These are phyloP conservation scores for Coleophoma cylindrospora DNA, from an alignment of 2,329 filamentous ascomycete species.

Conservation along the genomic window DNA sequence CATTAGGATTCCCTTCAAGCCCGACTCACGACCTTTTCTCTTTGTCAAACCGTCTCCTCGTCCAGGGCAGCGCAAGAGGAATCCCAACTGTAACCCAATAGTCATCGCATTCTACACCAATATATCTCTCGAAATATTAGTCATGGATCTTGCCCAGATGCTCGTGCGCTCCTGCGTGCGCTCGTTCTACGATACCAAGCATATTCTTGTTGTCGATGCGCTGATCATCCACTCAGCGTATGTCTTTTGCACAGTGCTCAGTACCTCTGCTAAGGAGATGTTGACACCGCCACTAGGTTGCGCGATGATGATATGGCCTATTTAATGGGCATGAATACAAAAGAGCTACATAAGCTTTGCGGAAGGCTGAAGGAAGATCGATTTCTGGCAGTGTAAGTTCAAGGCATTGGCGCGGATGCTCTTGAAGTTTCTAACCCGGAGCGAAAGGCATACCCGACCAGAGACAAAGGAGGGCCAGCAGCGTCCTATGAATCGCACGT, in stretches of 20 bases:
- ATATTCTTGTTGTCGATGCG: constrained; percentile 78
- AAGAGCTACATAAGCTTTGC: constrained; percentile 86
- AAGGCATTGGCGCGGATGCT: background rate
- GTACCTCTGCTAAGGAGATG: constrained; percentile 9
- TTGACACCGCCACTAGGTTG: constrained; percentile 43
- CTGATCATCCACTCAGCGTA: constrained; percentile 69
- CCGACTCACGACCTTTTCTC: too few relatives aligned
- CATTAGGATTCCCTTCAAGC: too few relatives aligned
- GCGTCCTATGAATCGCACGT: constrained; percentile 79
- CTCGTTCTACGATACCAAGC: constrained; percentile 81
- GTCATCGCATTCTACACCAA: too few relatives aligned
- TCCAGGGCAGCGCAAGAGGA: too few relatives aligned
- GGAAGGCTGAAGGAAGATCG: constrained; percentile 82
- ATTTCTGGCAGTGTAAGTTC: constrained; percentile 69
- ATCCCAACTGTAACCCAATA: too few relatives aligned
- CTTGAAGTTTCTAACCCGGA: constrained; percentile 2
- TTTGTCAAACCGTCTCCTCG: too few relatives aligned
- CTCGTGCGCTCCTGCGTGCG: constrained; percentile 83
- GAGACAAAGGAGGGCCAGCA: constrained; percentile 78
- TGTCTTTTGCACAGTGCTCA: constrained; percentile 23
- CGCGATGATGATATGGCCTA: constrained; percentile 85
- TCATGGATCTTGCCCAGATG: constrained; percentile 65
- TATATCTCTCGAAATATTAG: constrained; percentile 5
- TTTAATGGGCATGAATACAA: constrained; percentile 83
- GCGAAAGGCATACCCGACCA: constrained; percentile 61